phyloP scores from a whole-genome alignment of 1,139 yeast genomes.

The Candida smagusa region DNA sequence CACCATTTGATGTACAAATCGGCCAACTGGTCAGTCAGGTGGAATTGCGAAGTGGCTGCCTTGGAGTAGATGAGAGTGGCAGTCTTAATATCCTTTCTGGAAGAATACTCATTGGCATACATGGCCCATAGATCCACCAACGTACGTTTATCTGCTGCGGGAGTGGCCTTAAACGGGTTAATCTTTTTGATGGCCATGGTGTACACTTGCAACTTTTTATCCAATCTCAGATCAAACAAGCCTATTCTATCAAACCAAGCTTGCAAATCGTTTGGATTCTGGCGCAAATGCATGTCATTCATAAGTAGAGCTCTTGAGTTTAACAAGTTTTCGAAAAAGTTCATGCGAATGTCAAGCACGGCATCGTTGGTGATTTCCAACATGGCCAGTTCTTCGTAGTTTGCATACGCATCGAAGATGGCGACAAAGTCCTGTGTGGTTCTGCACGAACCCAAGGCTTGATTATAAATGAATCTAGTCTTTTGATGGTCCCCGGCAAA shows the following conservation, averaged over 20 bases:
- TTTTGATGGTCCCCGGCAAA: slow-evolving; percentile 24
- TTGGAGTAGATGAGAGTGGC: slow-evolving; percentile 64
- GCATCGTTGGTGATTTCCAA: slow-evolving; percentile 4
- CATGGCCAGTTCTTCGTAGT: slow-evolving; percentile 55
- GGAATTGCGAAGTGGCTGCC: slow-evolving; percentile 70
- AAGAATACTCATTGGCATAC: slow-evolving; percentile 66
- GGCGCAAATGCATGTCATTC: slow-evolving; percentile 65
- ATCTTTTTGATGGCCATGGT: slow-evolving; percentile 67
- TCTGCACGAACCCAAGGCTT: slow-evolving; percentile 42
- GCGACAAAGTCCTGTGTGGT: slow-evolving; percentile 63
- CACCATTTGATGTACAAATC: slow-evolving; percentile 73
- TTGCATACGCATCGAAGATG: slow-evolving; percentile 62
- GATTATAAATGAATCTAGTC: slow-evolving; percentile 48
- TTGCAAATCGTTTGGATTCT: slow-evolving; percentile 57
- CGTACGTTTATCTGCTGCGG: slow-evolving; percentile 30
- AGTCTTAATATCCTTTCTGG: slow-evolving; percentile 51
- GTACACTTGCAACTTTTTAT: slow-evolving; percentile 52
- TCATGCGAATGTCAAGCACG: slow-evolving; percentile 44
- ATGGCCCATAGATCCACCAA: slow-evolving; percentile 63
- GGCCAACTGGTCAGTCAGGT: slow-evolving; percentile 60
- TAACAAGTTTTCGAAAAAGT: slow-evolving; percentile 53
- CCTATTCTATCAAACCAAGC: slow-evolving; percentile 67
- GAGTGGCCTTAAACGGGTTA: slow-evolving; percentile 47
- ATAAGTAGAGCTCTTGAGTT: slow-evolving; percentile 53
- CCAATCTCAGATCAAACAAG: slow-evolving; percentile 34